Conservation (phyloP, 2,329 filamentous ascomycete genomes). For the Rutstroemia sp. region DNA sequence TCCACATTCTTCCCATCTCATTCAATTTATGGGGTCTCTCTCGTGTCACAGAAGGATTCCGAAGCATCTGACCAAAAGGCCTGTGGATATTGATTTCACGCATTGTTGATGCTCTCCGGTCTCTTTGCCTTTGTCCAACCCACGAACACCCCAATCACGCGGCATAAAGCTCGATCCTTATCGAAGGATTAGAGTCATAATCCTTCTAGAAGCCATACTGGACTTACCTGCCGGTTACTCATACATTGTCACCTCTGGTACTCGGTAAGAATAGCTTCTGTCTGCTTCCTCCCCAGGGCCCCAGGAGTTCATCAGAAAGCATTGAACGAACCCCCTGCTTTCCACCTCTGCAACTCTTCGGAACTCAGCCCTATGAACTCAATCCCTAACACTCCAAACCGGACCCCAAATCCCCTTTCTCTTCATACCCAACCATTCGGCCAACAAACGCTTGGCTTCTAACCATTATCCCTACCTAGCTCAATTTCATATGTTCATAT, state of each 20-base stretch:
- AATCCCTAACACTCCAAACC: neutral
- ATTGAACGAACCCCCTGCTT: neutral
- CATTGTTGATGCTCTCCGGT: no score
- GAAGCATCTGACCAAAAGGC: no score
- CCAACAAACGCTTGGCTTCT: neutral
- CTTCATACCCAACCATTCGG: neutral
- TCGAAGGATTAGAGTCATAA: neutral
- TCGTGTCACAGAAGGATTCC: no score
- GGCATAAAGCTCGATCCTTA: neutral
- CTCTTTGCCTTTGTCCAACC: no score
- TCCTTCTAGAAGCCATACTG: neutral
- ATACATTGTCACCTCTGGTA: no score
- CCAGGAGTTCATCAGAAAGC: neutral
- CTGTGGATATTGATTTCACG: no score
- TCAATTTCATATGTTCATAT: no score
- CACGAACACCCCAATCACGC: no score
- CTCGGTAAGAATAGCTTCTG: neutral
- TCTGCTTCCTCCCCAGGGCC: neutral
- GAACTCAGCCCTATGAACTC: constrained; percentile 9
- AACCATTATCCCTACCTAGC: neutral
- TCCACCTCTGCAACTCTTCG: neutral
- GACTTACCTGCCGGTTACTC: neutral
- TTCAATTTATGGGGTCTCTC: no score
- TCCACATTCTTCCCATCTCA: no score
- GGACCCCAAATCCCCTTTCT: neutral